Conservation (phyloP, 108 stramenopile genomes). For the Conticribra guillardii region DNA sequence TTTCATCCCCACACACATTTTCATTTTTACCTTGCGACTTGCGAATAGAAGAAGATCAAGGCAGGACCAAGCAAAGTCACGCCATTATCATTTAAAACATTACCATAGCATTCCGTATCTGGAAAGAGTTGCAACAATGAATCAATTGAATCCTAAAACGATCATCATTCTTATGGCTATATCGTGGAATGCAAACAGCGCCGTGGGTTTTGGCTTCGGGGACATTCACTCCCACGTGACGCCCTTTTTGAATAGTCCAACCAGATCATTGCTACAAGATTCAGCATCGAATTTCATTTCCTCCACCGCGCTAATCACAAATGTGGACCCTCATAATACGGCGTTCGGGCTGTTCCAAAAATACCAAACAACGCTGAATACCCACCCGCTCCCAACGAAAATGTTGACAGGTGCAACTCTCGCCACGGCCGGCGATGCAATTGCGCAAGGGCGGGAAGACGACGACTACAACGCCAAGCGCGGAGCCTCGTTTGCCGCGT, state of each 20-base stretch:
- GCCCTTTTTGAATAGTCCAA: not conserved
- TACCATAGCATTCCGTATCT: too few relatives aligned
- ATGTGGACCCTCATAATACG: not conserved
- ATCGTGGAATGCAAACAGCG: not conserved
- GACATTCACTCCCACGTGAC: not conserved
- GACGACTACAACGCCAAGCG: slow-evolving; percentile 54
- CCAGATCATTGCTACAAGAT: not conserved
- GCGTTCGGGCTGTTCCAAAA: slow-evolving; percentile 1
- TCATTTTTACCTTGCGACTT: too few relatives aligned
- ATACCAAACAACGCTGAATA: not conserved
- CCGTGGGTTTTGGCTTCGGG: not conserved
- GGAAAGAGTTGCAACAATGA: not conserved
- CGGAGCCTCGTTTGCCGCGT: slow-evolving; percentile 64
- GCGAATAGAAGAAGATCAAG: too few relatives aligned
- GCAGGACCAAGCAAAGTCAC: too few relatives aligned
- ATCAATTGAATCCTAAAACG: not conserved
- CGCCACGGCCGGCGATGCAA: slow-evolving; percentile 63
- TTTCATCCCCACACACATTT: too few relatives aligned
- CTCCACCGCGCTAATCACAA: not conserved
- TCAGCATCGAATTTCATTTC: not conserved
- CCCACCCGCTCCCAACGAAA: slow-evolving; percentile 69
- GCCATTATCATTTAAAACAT: too few relatives aligned
- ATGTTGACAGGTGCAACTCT: slow-evolving; percentile 69
- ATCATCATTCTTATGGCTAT: not conserved
- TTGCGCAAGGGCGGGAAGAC: slow-evolving; percentile 60